These are phyloP conservation scores for Suhomyces bokatorum DNA, from an alignment of 1,139 yeast species.

Conservation along the genomic window DNA sequence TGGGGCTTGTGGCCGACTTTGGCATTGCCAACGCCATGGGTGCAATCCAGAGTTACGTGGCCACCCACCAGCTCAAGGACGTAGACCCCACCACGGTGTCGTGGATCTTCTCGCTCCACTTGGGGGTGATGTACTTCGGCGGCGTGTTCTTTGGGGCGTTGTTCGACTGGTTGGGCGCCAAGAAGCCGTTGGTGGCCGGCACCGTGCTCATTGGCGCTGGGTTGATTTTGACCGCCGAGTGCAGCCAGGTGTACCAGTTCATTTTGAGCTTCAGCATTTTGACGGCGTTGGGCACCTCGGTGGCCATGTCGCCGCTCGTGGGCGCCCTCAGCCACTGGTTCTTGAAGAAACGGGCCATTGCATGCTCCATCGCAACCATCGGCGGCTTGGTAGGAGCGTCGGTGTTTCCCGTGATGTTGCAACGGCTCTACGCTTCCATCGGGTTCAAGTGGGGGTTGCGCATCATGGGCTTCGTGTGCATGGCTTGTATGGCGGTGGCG, in stretches of 20 bases:
- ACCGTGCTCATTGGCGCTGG: conserved; percentile 48
- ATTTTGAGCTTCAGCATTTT: conserved; percentile 56
- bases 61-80: conserved; percentile 48
- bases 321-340: conserved; percentile 68
- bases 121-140: conserved; percentile 56
- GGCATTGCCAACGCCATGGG: conserved; percentile 63
- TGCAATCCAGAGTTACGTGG: conserved; percentile 58
- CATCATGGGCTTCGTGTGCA: conserved; percentile 50
- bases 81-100: conserved; percentile 49
- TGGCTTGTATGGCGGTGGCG: conserved; percentile 40
- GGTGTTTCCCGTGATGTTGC: conserved; percentile 56
- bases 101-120: conserved; percentile 64
- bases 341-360: conserved; percentile 52
- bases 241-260: conserved; percentile 56
- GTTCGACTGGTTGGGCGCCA: conserved; percentile 58
- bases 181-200: conserved; percentile 47
- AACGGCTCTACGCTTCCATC: conserved; percentile 41
- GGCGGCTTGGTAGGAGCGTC: conserved; percentile 69
- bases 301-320: conserved; percentile 59
- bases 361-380: conserved; percentile 56
- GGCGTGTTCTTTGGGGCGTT: conserved; percentile 63
- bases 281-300: conserved; percentile 57
- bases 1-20: conserved; percentile 60
- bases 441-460: conserved; percentile 69
- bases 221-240: conserved; percentile 53